These are phyloP conservation scores for Bassia scoparia DNA, from an alignment of 148 eudicot genomes.

Conservation along the genomic window DNA sequence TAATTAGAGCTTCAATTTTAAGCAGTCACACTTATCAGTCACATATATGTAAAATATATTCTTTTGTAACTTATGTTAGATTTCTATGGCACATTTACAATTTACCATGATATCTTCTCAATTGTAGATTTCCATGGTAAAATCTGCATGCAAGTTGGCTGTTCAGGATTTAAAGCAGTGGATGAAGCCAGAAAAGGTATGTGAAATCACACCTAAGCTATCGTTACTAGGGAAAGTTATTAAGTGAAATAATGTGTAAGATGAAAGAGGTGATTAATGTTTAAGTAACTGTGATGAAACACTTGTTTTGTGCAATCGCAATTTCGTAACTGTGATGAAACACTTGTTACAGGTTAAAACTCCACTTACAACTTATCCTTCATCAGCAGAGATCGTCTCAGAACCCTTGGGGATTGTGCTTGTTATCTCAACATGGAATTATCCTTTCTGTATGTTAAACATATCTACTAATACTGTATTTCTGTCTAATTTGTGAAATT, in stretches of 20 bases:
- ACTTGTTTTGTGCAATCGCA: neutral
- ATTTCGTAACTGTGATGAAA: neutral
- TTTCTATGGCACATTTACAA: neutral
- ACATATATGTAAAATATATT: neutral
- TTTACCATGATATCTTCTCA: neutral
- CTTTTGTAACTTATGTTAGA: neutral
- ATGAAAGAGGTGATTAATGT: neutral
- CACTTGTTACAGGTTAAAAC: constrained; percentile 48
- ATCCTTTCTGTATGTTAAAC: constrained; percentile 70
- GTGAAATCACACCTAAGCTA: neutral
- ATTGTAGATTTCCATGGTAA: constrained; percentile 42
- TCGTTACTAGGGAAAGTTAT: neutral
- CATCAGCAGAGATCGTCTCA: constrained; percentile 60
- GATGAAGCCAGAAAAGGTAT: constrained; percentile 66
- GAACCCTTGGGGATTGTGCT: constrained; percentile 71
- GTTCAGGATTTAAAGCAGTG: constrained; percentile 43
- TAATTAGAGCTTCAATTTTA: no score
- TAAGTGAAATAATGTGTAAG: no score
- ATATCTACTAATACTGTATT: neutral
- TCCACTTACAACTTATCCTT: constrained; percentile 46
- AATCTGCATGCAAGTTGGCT: constrained; percentile 46
- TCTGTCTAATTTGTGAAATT: neutral
- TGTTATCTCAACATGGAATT: constrained; percentile 82
- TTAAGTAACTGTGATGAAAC: neutral
- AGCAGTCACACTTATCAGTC: no score